Percentiles rank a stretch among this genome's conserved stretches.
Conservation (phyloP, 345 rosid genomes). For the Gossypium turneri region DNA sequence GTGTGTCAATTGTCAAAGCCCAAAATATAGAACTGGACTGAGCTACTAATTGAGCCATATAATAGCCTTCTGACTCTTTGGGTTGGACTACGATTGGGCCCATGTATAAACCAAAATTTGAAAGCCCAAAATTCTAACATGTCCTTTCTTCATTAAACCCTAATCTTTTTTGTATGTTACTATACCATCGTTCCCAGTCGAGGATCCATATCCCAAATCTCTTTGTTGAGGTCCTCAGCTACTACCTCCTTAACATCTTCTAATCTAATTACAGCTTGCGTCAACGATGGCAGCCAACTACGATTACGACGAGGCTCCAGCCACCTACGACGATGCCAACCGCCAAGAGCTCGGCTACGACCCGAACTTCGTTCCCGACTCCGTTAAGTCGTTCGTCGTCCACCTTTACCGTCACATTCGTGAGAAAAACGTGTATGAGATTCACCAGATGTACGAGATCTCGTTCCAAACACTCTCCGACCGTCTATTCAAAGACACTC, state of each 20-base stretch:
- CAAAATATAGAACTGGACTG: neutral
- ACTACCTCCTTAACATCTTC: neutral
- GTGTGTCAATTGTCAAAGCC: neutral
- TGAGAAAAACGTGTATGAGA: conserved; percentile 97
- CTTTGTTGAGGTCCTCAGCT: neutral
- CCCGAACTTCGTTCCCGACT: conserved; percentile 88
- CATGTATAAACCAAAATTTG: conserved; percentile 5
- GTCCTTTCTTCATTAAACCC: conserved; percentile 29
- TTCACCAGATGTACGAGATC: conserved; percentile 97
- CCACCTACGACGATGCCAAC: conserved; percentile 36
- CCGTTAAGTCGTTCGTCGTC: conserved; percentile 83
- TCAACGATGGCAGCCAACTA: conserved; percentile 50
- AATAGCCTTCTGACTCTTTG: neutral
- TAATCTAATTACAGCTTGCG: neutral
- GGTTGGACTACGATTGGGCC: neutral
- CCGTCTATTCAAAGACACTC: conserved; percentile 84
- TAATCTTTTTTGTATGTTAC: conserved; percentile 10
- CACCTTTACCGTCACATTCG: conserved; percentile 97
- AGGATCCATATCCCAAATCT: neutral
- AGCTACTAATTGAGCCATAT: neutral
- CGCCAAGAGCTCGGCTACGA: conserved; percentile 57
- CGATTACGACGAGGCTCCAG: conserved; percentile 52
- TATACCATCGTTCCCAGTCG: neutral
- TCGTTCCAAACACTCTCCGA: conserved; percentile 90
- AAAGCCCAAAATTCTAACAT: neutral